These are phyloP conservation scores for Peniophora sp. DNA, from an alignment of 1,284 basidiomycete species.

Conservation along the genomic window DNA sequence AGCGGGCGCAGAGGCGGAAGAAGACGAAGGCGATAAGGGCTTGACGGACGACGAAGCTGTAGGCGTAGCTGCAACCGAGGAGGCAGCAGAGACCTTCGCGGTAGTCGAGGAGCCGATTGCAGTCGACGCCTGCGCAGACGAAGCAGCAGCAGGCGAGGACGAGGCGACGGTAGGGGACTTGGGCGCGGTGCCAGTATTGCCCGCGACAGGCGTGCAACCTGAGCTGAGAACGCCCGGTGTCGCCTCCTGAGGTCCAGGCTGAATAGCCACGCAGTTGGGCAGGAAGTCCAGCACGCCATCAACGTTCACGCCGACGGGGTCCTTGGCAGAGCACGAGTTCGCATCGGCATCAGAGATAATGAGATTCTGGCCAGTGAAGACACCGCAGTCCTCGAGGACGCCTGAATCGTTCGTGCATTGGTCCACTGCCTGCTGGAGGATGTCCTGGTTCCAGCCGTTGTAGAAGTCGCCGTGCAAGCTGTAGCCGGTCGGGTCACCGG, in stretches of 20 bases:
- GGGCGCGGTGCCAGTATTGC: neutral
- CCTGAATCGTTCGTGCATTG: constrained; percentile 9
- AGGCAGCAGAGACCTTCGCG: no score
- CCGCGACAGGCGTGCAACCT: neutral
- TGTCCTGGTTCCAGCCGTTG: constrained; percentile 40
- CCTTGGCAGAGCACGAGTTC: constrained; percentile 3
- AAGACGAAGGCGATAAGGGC: no score
- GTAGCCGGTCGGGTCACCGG: constrained; percentile 36
- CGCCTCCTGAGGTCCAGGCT: constrained; percentile 4
- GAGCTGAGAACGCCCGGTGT: neutral
- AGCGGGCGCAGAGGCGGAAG: no score
- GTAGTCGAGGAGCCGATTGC: no score
- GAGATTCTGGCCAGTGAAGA: constrained; percentile 7
- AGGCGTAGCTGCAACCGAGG: no score
- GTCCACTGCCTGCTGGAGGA: constrained; percentile 34
- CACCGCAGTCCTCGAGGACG: constrained; percentile 7
- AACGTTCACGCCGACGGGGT: constrained; percentile 1
- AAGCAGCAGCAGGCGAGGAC: no score
- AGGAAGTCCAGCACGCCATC: neutral
- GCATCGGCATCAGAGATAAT: neutral
- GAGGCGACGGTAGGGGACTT: no score
- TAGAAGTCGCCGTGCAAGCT: constrained; percentile 46
- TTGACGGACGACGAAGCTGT: no score
- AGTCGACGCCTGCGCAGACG: no score
- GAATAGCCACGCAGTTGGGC: constrained; percentile 9